A percentile compares a stretch with the other conserved stretches of the same genome.
phyloP scores from a whole-genome alignment of 2,329 filamentous ascomycete genomes.

The Penicillium crustosum region DNA sequence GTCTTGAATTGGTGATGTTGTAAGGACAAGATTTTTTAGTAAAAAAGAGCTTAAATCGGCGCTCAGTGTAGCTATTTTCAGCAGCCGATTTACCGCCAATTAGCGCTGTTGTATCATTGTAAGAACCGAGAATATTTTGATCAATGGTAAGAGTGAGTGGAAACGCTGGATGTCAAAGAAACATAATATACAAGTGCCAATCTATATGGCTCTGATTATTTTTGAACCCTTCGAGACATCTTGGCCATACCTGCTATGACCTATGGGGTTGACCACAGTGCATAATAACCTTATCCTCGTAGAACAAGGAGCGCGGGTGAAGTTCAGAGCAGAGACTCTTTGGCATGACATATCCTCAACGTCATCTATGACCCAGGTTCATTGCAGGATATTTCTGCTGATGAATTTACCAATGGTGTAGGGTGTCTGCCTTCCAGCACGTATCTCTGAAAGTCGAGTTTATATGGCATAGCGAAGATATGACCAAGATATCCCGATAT shows the following conservation, averaged over 20 bases:
- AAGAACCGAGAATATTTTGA: not conserved
- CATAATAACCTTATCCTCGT: not conserved
- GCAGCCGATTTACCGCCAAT: not conserved
- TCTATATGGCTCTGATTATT: not conserved
- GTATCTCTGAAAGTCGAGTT: not conserved
- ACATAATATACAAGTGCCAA: conserved; percentile 5
- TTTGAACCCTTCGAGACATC: not conserved
- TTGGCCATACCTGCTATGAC: not conserved
- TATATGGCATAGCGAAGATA: not conserved
- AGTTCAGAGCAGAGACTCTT: not conserved
- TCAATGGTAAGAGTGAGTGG: not conserved
- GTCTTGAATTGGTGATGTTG: not conserved
- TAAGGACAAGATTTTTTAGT: not conserved
- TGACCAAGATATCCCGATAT: conserved; percentile 7
- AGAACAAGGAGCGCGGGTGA: not conserved
- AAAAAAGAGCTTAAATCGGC: not conserved
- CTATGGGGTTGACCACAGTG: not conserved
- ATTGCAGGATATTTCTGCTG: not conserved
- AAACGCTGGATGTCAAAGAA: not conserved
- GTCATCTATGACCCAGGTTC: not conserved
- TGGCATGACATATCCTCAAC: not conserved
- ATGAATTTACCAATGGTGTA: not conserved
- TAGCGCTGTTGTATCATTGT: not conserved
- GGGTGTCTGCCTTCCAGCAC: not conserved
- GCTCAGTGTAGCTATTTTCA: not conserved